Evolutionary conservation across 176 grass and related monocot species (phyloP), one percentile per base, ranked within the genome.

Genomic region (Bothriochloa decipiens): DNA sequence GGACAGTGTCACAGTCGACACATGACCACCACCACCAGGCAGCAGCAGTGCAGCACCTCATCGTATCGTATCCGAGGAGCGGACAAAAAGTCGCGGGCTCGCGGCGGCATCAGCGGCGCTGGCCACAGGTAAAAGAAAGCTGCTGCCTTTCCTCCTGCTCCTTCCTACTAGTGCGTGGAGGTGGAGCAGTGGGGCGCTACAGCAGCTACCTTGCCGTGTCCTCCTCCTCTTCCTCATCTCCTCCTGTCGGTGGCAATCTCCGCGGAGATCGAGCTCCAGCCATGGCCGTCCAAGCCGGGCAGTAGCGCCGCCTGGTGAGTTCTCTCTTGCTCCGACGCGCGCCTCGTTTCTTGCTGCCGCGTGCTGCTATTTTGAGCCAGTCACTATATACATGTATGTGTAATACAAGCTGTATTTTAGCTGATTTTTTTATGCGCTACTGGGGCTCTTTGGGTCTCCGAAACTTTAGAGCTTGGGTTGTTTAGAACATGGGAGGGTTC

Each of bases 1-100:
- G 86, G 82, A 63, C 84, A 32, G 36, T 47, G 79, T 82, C 88
- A 82, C 83, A 66, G 66, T 90, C 83, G 36, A 66, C 88, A 33
- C 74, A 78, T 82, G 83, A 90, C 41, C 69, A 87, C 46, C 29
- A 49, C 61, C 40, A 65, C 23, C 2, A 32, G 29, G 29, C 29
- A 32, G 29, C 29, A 32, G 29, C 29, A 32, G 29, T 32, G 20
- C 76, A 64, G 39, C 61, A 61, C 26, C 60, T 80, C 78, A 75
- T 75, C 85, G 62, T 53, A 74, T 81, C 70, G 40, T 49, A 57
- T n/a, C 57, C 23, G 39, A 71, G 77, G 60, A 75, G 67, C 33
- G 6, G 47, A 42, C 65, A 42, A 63, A 63, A 65, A 81, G 79
- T 55, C 79, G 79, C 79, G 79, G 65, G 46, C 46, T 53, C 79